Evolutionary conservation across 805 yeast species (phyloP), one percentile per base, ranked within the genome.

Genomic region (Barnettozyma botsteinii): DNA sequence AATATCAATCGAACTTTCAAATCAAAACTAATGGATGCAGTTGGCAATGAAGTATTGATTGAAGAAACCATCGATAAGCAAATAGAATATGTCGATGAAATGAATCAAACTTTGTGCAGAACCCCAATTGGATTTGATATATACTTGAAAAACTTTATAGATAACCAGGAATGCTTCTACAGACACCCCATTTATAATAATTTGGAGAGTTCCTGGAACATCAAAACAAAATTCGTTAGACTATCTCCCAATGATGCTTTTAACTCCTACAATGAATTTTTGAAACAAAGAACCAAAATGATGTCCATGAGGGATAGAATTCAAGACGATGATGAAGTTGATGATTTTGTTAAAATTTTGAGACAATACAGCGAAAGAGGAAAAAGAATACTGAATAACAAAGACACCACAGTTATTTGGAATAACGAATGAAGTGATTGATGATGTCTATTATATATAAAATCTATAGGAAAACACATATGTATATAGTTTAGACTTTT

Each of bases 91-190:
- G 41, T 60, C 12, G 45, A 45, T n/a, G 35, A 41, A 17, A 24
- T 59, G 20, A 57, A 56, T 30, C 33, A 43, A 24, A 25, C 38
- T 14, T 22, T 54, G 12, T 25, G 62, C 31, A 37, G 55, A 42
- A 19, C 55, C 27, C 35, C 65, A 11, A 26, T 62, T 33, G 75
- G 75, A 12, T 69, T 65, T 47, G 59, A 61, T 30, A 45, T 73
- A 9, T 47, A 46, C 6, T 59, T 66, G 0, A 51, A 58, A 9
- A 70, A 70, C 48, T 49, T 43, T 20, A 61, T 67, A 40, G 57
- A 66, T 35, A 68, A 61, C n/a, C 38, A 52, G n/a, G 47, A 36
- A 13, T 47, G 44, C 11, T 35, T 41, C 5, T 44, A 47, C 3
- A 41, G 45, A 18, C 45, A 55, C 47, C 65, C 50, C 14, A 40